Evolutionary conservation across 208 protist species (phyloP).

Genomic region (Herpetomonas muscarum): DNA sequence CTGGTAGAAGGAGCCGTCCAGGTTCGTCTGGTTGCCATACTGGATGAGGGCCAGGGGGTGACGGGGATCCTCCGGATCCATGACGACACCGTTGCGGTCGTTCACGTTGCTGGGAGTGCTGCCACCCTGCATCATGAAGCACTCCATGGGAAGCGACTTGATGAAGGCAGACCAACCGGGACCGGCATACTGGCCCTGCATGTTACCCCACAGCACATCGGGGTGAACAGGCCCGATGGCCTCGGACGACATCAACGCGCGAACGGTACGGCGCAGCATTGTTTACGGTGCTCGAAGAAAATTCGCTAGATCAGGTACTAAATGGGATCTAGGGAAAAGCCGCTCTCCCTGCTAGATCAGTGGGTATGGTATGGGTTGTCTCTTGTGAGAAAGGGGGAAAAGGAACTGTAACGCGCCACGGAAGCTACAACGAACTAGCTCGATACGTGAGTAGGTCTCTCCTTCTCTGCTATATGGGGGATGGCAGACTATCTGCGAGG

Average conservation of each 20-base stretch:
- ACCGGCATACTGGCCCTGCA: constrained; percentile 77
- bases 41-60: constrained; percentile 72
- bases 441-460: too few relatives aligned
- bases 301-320: too few relatives aligned
- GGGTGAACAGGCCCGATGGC: constrained; percentile 77
- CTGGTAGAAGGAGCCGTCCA: constrained; percentile 68
- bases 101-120: constrained; percentile 73
- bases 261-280: constrained; percentile 69
- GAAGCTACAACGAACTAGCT: too few relatives aligned
- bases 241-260: constrained; percentile 32
- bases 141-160: constrained; percentile 69
- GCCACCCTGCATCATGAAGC: constrained; percentile 70
- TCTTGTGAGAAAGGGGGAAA: too few relatives aligned
- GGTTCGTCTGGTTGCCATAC: constrained; percentile 47
- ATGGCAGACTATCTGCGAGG: too few relatives aligned
- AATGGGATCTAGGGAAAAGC: too few relatives aligned
- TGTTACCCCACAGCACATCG: constrained; percentile 79
- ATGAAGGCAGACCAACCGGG: constrained; percentile 75
- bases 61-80: constrained; percentile 81
- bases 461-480: too few relatives aligned
- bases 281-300: too few relatives aligned
- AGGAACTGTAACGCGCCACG: too few relatives aligned
- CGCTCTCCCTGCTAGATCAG: too few relatives aligned
- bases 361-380: too few relatives aligned
- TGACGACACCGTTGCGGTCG: constrained; percentile 67